Evolutionary conservation across 1,284 basidiomycete genomes (phyloP).

Genomic region (Termitomyces sp.): DNA sequence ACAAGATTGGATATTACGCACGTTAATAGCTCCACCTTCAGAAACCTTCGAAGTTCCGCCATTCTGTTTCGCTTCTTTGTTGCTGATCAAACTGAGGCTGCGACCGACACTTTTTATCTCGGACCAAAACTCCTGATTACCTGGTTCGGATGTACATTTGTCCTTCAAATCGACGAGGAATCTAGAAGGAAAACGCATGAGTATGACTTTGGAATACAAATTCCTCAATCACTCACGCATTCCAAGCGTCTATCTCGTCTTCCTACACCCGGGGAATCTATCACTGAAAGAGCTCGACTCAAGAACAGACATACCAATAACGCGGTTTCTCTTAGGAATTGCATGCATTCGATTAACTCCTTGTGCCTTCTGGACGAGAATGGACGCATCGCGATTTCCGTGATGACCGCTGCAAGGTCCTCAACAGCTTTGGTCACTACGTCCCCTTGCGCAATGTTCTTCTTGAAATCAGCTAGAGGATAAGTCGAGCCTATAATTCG

Average conservation of each 20-base stretch:
- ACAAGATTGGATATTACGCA: conserved; percentile 21
- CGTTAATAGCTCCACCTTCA: conserved; percentile 44
- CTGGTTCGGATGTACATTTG: conserved; percentile 47
- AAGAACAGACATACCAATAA: conserved; percentile 43
- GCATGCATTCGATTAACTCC: conserved; percentile 74
- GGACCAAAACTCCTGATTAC: conserved; percentile 64
- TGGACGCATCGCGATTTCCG: conserved; percentile 63
- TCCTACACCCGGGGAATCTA: conserved; percentile 37
- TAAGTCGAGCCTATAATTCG: conserved; percentile 68
- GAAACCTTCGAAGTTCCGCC: conserved; percentile 52
- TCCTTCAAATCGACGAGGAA: conserved; percentile 56
- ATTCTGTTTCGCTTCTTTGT: conserved; percentile 51
- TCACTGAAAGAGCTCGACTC: background rate
- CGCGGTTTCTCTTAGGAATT: conserved; percentile 58
- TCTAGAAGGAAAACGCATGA: conserved; percentile 26
- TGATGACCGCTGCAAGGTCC: conserved; percentile 68
- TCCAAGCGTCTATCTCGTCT: conserved; percentile 77
- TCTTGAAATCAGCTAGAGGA: conserved; percentile 73
- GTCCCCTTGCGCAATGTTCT: conserved; percentile 67
- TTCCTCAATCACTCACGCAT: conserved; percentile 43
- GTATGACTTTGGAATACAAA: background rate
- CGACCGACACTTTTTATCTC: conserved; percentile 48
- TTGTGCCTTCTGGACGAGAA: conserved; percentile 62
- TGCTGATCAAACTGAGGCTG: conserved; percentile 56
- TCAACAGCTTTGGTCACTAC: conserved; percentile 79